These are phyloP conservation scores for Schizosaccharomyces japonicus DNA, from an alignment of 805 yeast genomes.

Conservation along the genomic window DNA sequence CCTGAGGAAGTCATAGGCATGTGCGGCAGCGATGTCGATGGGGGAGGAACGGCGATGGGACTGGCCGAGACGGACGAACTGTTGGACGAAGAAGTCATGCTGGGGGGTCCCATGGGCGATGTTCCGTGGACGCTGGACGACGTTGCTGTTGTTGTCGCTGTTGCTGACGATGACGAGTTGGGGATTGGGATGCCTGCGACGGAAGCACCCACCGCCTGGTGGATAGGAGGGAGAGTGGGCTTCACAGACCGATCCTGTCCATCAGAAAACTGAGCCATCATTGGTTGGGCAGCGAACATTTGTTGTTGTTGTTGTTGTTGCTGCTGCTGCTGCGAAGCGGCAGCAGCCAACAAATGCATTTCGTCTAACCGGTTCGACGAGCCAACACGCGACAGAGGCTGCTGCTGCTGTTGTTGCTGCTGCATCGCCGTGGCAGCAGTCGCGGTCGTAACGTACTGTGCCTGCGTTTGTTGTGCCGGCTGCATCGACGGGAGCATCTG, in stretches of 20 bases:
- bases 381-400: background rate
- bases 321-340: slow-evolving; percentile 21
- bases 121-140: too few relatives aligned
- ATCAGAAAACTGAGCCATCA: background rate
- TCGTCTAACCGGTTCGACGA: background rate
- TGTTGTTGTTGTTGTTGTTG: slow-evolving; percentile 2
- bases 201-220: background rate
- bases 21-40: too few relatives aligned
- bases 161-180: slow-evolving; percentile 1
- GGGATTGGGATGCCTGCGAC: background rate
- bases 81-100: too few relatives aligned
- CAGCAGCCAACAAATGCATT: slow-evolving; percentile 22
- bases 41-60: too few relatives aligned
- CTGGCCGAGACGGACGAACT: too few relatives aligned
- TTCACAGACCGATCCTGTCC: slow-evolving; percentile 1
- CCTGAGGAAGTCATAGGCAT: too few relatives aligned
- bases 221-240: background rate
- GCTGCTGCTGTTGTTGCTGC: background rate
- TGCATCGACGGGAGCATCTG: background rate
- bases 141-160: slow-evolving; percentile 1
- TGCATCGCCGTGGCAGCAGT: background rate
- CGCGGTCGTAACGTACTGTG: background rate
- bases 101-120: too few relatives aligned
- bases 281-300: background rate
- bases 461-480: background rate